A percentile compares a stretch with the other conserved stretches of the same genome.
Evolutionary conservation across 2,329 filamentous ascomycete species (phyloP).

Genomic region (Aspergillus candidus): DNA sequence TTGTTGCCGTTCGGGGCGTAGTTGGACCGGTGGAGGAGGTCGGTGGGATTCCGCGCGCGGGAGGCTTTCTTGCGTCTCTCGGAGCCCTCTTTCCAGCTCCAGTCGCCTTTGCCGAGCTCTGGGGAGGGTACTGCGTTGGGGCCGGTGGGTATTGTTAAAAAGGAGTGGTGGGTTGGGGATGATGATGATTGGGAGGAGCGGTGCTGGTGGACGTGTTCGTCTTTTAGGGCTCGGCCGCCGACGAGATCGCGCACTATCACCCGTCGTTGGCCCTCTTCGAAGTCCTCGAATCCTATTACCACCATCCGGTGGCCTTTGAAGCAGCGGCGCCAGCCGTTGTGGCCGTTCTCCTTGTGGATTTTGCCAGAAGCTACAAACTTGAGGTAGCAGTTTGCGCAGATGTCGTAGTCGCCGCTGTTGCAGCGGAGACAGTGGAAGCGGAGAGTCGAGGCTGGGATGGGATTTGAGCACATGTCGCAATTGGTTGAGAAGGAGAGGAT

Average conservation of each 20-base stretch:
- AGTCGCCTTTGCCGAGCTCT: conserved; percentile 29
- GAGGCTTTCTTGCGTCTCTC: conserved; percentile 35
- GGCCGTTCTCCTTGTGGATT: conserved; percentile 69
- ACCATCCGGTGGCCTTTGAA: conserved; percentile 77
- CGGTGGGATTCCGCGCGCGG: conserved; percentile 19
- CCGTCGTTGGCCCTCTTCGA: conserved; percentile 60
- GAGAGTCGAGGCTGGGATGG: conserved; percentile 62
- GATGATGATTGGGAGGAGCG: conserved; percentile 11
- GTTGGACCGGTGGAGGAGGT: not conserved
- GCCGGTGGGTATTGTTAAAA: conserved; percentile 3
- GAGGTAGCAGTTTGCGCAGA: conserved; percentile 73
- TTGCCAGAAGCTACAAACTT: conserved; percentile 57
- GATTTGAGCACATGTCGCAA: conserved; percentile 71
- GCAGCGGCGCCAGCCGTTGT: conserved; percentile 77
- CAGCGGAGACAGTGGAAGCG: conserved; percentile 78
- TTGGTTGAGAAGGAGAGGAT: conserved; percentile 65
- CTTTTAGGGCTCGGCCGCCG: conserved; percentile 65
- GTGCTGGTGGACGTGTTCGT: conserved; percentile 44
- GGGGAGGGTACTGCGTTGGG: conserved; percentile 26
- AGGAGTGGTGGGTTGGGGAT: not conserved
- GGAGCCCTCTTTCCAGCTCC: conserved; percentile 40
- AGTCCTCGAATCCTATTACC: conserved; percentile 67
- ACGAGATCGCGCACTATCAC: conserved; percentile 67
- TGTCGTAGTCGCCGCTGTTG: conserved; percentile 76
- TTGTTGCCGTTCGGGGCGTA: not conserved